phyloP scores from a whole-genome alignment of 129 eudicot species.

The Flaveria sonorensis region DNA sequence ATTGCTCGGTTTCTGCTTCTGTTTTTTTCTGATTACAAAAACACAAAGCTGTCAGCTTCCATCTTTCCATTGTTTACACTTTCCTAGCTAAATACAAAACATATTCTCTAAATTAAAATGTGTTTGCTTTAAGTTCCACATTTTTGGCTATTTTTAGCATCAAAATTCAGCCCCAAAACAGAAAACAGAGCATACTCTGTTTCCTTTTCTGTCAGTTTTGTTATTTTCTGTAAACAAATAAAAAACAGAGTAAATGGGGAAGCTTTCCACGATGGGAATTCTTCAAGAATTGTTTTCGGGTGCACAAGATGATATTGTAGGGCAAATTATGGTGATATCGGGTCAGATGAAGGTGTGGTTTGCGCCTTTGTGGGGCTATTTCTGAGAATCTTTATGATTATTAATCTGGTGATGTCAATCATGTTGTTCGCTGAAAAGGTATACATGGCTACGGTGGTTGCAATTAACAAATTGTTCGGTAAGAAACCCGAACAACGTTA shows the following conservation, averaged over 20 bases:
- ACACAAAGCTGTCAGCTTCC: not conserved
- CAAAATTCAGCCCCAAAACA: not conserved
- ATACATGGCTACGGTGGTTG: conserved; percentile 36
- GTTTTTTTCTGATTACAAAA: not conserved
- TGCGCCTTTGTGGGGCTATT: conserved; percentile 7
- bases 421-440: conserved; percentile 37
- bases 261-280: not conserved
- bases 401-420: not conserved
- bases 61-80: not conserved
- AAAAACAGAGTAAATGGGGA: not conserved
- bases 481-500: conserved; percentile 31
- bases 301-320: conserved; percentile 41
- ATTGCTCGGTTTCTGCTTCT: not conserved
- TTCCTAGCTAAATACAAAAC: not conserved
- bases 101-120: not conserved
- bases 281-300: conserved; percentile 45
- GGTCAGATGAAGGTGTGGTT: not conserved
- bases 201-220: not conserved
- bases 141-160: not conserved
- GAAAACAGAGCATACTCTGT: not conserved
- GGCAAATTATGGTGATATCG: not conserved
- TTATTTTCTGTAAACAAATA: not conserved
- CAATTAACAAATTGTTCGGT: conserved; percentile 30
- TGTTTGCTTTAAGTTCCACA: not conserved
- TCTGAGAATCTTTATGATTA: not conserved